phyloP scores from a whole-genome alignment of 352 stramenopile species.

The Globisporangium ultimum region DNA sequence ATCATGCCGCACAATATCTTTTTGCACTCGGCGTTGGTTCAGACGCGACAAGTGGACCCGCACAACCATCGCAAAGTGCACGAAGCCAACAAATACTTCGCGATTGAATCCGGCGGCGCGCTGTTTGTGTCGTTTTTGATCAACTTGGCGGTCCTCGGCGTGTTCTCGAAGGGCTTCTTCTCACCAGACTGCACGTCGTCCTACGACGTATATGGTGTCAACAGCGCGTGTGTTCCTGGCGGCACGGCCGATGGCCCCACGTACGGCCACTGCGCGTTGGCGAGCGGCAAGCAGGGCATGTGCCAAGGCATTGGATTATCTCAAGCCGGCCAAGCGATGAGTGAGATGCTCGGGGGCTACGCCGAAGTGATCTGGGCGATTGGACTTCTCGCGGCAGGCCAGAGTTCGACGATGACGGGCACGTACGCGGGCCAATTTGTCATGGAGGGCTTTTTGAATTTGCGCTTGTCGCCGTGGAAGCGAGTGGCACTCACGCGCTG shows the following conservation, averaged over 20 bases:
- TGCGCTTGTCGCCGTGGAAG: slow-evolving; percentile 84
- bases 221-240: slow-evolving; percentile 69
- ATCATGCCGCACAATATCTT: slow-evolving; percentile 95
- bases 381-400: slow-evolving; percentile 91
- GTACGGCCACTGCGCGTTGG: slow-evolving; percentile 54
- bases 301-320: slow-evolving; percentile 90
- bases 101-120: slow-evolving; percentile 89
- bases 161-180: slow-evolving; percentile 94
- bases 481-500: slow-evolving; percentile 84
- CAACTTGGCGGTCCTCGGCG: slow-evolving; percentile 90
- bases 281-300: slow-evolving; percentile 50
- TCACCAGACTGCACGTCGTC: slow-evolving; percentile 61
- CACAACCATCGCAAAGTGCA: slow-evolving; percentile 55
- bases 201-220: slow-evolving; percentile 44
- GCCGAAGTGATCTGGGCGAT: slow-evolving; percentile 92
- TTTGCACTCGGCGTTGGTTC: slow-evolving; percentile 86
- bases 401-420: slow-evolving; percentile 95
- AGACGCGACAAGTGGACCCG: slow-evolving; percentile 53
- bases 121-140: slow-evolving; percentile 95
- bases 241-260: slow-evolving; percentile 38
- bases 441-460: slow-evolving; percentile 96
- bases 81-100: slow-evolving; percentile 93
- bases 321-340: slow-evolving; percentile 76
- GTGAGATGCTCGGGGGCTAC: slow-evolving; percentile 77
- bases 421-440: slow-evolving; percentile 97